Evolutionary conservation across 2,329 filamentous ascomycete genomes (phyloP), one percentile per base, ranked within the genome.

Genomic region (Clarireedia monteithiana): DNA sequence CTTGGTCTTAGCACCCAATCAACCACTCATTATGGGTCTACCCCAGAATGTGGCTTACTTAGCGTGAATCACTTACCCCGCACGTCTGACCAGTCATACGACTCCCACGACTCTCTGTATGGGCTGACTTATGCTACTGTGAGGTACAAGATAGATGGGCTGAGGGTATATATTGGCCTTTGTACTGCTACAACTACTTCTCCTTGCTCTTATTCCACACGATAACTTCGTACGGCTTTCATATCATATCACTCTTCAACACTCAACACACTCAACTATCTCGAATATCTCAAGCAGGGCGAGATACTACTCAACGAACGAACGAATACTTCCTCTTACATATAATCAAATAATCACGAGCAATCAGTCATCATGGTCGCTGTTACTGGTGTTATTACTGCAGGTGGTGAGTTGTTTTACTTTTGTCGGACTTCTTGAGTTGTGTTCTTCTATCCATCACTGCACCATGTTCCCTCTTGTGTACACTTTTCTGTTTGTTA

Each of bases 341-440:
- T 6, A 40, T 4, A 27, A 24, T 14, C 6, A 3, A 10, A 46
- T 23, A 26, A 23, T 14, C 10, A 53, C 2, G 6, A 34, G 14
- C 36, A 53, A 53, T 30, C 52, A 53, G 17, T 2, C 42, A 54
- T 34, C 24, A 54, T 54, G 52, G 52, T 54, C n/a, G 52, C 52
- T 54, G 34, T 54, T 20, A 54, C 52, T 23, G 52, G 52, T 27
- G 12, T 54, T 9, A 24, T 54, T 42, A 54, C 44, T 48, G 52
- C 52, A 40, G 52, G 52, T 49, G 52, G 52, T 54, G 39, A 54
- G 52, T 54, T 24, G 7, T 34, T 34, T 9, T 1, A 4, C 10
- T 53, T 53, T 38, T 0, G n/a, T n/a, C 2, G 15, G 38, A 2
- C 9, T 4, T 12, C n/a, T 4, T 27, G 20, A 24, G 40, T 23